Evolutionary conservation across 2,329 filamentous ascomycete genomes (phyloP).

Genomic region (Aureobasidium namibiae): DNA sequence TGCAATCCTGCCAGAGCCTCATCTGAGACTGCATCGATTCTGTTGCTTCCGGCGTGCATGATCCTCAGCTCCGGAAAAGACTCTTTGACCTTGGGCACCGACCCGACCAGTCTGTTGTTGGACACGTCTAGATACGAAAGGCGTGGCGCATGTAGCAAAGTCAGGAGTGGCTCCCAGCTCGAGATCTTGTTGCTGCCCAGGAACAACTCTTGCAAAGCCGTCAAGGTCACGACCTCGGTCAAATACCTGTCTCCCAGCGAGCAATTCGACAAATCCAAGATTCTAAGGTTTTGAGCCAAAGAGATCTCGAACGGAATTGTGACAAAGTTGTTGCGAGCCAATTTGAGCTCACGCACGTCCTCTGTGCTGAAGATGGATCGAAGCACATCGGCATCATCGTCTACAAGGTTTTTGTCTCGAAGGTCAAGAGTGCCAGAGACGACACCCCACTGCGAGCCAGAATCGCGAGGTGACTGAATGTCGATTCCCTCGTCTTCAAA

Average conservation of each 20-base stretch:
- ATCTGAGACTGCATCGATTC: conserved; percentile 58
- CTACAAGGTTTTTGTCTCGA: conserved; percentile 28
- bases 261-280: conserved; percentile 36
- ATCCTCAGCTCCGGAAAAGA: conserved; percentile 63
- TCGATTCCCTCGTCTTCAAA: conserved; percentile 17
- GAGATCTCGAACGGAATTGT: conserved; percentile 61
- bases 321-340: conserved; percentile 71
- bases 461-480: conserved; percentile 15
- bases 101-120: conserved; percentile 65
- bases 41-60: conserved; percentile 71
- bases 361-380: conserved; percentile 37
- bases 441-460: conserved; percentile 21
- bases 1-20: conserved; percentile 66
- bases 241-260: conserved; percentile 55
- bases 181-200: conserved; percentile 66
- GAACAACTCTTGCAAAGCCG: conserved; percentile 68
- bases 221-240: conserved; percentile 48
- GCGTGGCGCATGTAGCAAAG: conserved; percentile 61
- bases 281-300: conserved; percentile 58
- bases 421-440: conserved; percentile 34
- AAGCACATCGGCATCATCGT: conserved; percentile 32
- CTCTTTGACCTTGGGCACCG: conserved; percentile 57
- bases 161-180: conserved; percentile 57
- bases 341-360: conserved; percentile 50
- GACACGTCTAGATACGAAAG: conserved; percentile 74